Percentiles rank a stretch among this genome's conserved stretches.
Evolutionary conservation across 2,329 filamentous ascomycete genomes (phyloP).

Genomic region (Ophioceras dolichostomum): DNA sequence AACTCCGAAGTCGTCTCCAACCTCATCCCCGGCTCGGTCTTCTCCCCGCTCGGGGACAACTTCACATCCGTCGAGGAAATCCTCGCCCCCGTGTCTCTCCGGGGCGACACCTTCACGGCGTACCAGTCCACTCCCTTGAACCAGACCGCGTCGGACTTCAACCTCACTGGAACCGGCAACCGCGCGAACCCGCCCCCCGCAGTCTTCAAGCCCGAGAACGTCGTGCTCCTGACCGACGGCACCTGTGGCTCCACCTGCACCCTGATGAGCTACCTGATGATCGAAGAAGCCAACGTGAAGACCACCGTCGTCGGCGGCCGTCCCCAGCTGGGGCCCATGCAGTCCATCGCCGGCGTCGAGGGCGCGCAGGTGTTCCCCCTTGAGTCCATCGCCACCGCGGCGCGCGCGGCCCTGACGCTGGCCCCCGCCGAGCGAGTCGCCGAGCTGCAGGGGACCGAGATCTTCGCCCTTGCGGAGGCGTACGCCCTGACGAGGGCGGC

Average conservation of each 20-base stretch:
- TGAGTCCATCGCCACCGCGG: constrained; percentile 13
- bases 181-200: constrained; percentile 31
- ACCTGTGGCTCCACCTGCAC: constrained; percentile 18
- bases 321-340: constrained; percentile 39
- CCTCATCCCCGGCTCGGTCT: constrained; percentile 33
- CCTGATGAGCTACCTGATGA: constrained; percentile 18
- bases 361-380: constrained; percentile 29
- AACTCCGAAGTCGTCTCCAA: constrained; percentile 26
- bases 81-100: constrained; percentile 17
- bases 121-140: constrained; percentile 27
- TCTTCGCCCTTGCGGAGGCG: constrained; percentile 14
- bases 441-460: constrained; percentile 11
- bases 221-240: constrained; percentile 34
- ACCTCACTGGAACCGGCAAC: constrained; percentile 36
- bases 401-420: constrained; percentile 14
- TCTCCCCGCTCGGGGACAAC: constrained; percentile 23
- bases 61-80: constrained; percentile 18
- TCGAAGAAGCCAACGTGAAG: constrained; percentile 30
- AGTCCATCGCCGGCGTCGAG: constrained; percentile 54
- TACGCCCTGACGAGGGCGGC: constrained; percentile 18
- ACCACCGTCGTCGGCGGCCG: constrained; percentile 51
- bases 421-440: constrained; percentile 8
- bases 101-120: constrained; percentile 41
- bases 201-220: constrained; percentile 38
- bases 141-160: constrained; percentile 21